These are phyloP conservation scores for Rugonectria rugulosa DNA, from an alignment of 2,329 filamentous ascomycete species.

Conservation along the genomic window DNA sequence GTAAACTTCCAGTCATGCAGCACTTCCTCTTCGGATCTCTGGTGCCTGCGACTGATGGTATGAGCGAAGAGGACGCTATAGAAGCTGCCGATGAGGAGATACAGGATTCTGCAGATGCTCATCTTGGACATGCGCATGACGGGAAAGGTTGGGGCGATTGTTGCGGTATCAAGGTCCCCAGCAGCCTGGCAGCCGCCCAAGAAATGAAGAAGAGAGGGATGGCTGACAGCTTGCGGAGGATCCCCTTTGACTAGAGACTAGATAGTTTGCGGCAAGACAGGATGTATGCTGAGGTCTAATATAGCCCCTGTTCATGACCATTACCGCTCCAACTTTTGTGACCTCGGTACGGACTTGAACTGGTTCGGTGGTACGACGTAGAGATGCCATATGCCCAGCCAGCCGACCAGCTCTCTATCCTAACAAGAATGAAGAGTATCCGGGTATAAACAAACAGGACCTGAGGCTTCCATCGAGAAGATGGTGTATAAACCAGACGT, in stretches of 20 bases:
- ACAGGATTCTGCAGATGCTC: constrained; percentile 68
- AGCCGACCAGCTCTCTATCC: no score
- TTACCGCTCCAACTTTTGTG: no score
- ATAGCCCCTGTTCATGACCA: constrained; percentile 10
- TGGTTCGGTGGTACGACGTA: neutral
- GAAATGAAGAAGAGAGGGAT: constrained; percentile 81
- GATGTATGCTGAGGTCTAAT: constrained; percentile 7
- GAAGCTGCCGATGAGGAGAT: constrained; percentile 58
- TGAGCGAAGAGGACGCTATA: constrained; percentile 72
- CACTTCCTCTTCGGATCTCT: constrained; percentile 94
- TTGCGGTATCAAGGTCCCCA: constrained; percentile 97
- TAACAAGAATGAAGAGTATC: no score
- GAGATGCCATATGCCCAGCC: no score
- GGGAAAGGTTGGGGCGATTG: constrained; percentile 89
- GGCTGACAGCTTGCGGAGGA: constrained; percentile 69
- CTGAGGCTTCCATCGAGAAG: no score
- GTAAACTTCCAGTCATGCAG: constrained; percentile 97
- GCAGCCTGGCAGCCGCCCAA: constrained; percentile 87
- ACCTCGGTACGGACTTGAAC: no score
- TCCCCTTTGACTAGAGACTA: constrained; percentile 77
- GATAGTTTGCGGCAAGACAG: neutral
- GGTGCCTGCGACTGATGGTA: constrained; percentile 79
- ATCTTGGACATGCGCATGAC: constrained; percentile 69
- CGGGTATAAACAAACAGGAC: no score
- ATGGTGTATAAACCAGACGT: no score